phyloP scores from a whole-genome alignment of 106 monocot genomes.

The Dendrobium huoshanense region DNA sequence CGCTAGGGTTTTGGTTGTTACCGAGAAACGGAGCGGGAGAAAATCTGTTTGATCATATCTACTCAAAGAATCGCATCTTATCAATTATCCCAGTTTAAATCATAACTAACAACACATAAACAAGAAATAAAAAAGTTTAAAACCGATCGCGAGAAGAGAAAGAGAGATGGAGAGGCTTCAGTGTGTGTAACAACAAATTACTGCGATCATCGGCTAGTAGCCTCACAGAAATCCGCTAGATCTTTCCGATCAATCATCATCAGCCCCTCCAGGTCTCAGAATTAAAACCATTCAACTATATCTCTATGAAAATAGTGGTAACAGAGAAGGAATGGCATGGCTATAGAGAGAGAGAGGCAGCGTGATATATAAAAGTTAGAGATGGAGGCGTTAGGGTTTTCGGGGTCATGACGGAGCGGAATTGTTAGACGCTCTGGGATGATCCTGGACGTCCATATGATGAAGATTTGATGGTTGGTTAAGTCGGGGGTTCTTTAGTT shows the following conservation, averaged over 20 bases:
- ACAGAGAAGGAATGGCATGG: neutral
- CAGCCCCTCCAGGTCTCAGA: neutral
- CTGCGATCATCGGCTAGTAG: neutral
- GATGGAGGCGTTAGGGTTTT: neutral
- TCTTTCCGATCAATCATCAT: constrained; percentile 6
- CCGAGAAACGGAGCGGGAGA: no score
- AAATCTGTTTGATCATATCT: no score
- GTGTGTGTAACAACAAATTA: constrained; percentile 7
- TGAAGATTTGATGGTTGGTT: neutral
- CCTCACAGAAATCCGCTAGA: constrained; percentile 12
- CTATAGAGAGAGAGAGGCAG: neutral
- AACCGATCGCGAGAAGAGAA: no score
- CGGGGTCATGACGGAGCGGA: neutral
- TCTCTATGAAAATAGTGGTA: no score
- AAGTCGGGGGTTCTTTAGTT: no score
- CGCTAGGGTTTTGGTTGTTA: no score
- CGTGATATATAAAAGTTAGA: neutral
- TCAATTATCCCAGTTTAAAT: no score
- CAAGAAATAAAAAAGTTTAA: no score
- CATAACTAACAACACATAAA: no score
- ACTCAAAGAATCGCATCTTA: no score
- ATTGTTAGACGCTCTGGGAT: neutral
- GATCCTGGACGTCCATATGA: neutral
- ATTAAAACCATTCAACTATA: no score
- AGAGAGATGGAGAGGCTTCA: neutral